Conservation (phyloP, 2,329 filamentous ascomycete species). For the Botrytis sinoallii region DNA sequence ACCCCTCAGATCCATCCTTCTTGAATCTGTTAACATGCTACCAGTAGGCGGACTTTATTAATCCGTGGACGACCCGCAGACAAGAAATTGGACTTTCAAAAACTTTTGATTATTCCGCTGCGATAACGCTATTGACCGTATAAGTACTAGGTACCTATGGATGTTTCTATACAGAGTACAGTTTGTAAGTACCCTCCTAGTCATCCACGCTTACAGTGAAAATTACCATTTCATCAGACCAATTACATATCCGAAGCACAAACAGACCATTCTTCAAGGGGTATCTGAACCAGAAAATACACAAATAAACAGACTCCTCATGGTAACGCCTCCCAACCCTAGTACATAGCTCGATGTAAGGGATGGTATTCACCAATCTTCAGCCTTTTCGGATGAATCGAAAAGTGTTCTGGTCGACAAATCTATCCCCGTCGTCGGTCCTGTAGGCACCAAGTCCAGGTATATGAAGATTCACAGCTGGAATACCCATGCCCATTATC, state of each 20-base stretch:
- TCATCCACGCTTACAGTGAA: background rate
- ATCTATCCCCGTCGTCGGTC: background rate
- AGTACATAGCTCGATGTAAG: background rate
- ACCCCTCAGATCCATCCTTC: background rate
- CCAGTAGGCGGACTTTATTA: background rate
- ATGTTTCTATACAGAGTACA: slow-evolving; percentile 10
- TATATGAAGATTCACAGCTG: background rate
- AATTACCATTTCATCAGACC: background rate
- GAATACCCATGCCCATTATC: slow-evolving; percentile 13
- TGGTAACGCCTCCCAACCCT: background rate
- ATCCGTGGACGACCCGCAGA: background rate
- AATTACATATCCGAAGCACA: slow-evolving; percentile 19
- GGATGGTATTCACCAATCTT: background rate
- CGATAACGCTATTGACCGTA: background rate
- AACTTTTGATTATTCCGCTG: background rate
- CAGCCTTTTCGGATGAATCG: background rate
- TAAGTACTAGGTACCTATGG: background rate
- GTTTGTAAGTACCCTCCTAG: background rate
- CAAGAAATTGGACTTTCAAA: background rate
- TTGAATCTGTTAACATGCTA: background rate
- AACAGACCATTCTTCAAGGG: slow-evolving; percentile 18
- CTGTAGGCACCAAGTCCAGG: background rate
- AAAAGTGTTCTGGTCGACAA: background rate
- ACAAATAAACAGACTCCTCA: slow-evolving; percentile 13
- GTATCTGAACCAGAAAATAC: slow-evolving; percentile 23